phyloP scores from a whole-genome alignment of 345 rosid genomes.

The Conringia planisiliqua region DNA sequence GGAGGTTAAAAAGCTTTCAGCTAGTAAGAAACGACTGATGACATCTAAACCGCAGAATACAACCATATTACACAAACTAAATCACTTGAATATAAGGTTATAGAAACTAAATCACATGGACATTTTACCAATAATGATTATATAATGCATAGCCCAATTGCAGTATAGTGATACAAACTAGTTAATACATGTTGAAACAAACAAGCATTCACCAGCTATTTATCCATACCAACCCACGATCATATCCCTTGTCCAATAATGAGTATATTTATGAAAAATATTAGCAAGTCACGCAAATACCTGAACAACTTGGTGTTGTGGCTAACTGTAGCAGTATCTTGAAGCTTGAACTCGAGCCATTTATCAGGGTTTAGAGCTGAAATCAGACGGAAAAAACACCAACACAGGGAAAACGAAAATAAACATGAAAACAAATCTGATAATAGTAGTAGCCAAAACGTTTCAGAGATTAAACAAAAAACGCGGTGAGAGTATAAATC shows the following conservation, averaged over 20 bases:
- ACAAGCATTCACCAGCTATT: neutral
- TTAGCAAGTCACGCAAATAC: conserved; percentile 39
- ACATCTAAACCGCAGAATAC: neutral
- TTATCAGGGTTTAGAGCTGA: conserved; percentile 85
- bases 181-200: neutral
- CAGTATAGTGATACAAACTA: neutral
- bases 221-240: neutral
- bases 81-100: neutral
- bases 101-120: neutral
- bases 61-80: neutral
- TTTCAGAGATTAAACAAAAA: neutral
- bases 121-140: neutral
- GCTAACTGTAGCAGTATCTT: conserved; percentile 91
- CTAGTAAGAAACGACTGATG: neutral
- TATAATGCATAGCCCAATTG: neutral
- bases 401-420: neutral
- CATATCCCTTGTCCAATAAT: neutral
- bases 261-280: no score
- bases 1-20: neutral
- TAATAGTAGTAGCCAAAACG: neutral
- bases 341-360: conserved; percentile 92
- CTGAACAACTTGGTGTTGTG: conserved; percentile 86
- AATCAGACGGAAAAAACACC: conserved; percentile 12
- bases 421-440: neutral
- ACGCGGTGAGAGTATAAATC: neutral